Evolutionary conservation across 2,329 filamentous ascomycete species (phyloP).

Genomic region (Thyridium curvatum): DNA sequence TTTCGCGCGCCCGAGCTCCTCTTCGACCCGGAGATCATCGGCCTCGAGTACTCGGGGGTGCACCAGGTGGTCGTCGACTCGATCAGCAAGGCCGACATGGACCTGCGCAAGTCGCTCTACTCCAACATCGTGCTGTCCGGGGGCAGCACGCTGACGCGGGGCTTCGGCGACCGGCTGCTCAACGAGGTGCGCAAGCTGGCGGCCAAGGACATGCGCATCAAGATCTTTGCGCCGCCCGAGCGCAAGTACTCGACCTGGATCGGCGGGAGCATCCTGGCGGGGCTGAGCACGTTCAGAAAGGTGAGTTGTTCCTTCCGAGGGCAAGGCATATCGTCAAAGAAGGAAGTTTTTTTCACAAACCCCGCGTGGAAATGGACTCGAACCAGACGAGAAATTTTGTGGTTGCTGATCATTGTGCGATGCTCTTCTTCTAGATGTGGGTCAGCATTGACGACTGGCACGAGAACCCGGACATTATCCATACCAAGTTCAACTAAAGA

Average conservation of each 20-base stretch:
- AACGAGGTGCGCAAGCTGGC: slow-evolving; percentile 89
- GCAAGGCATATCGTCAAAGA: no score
- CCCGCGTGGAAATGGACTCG: no score
- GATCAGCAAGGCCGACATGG: slow-evolving; percentile 91
- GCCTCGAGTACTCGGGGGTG: slow-evolving; percentile 91
- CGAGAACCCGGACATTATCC: slow-evolving; percentile 98
- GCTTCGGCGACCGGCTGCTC: slow-evolving; percentile 88
- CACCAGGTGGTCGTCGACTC: slow-evolving; percentile 97
- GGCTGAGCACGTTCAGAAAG: slow-evolving; percentile 97
- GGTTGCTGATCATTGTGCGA: no score
- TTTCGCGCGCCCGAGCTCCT: slow-evolving; percentile 96
- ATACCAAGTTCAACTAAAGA: slow-evolving; percentile 87
- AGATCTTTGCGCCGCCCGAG: slow-evolving; percentile 97
- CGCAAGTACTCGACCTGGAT: slow-evolving; percentile 99
- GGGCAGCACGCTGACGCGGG: slow-evolving; percentile 92
- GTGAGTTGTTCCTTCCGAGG: slow-evolving; percentile 48
- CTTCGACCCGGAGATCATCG: slow-evolving; percentile 95
- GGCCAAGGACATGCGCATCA: slow-evolving; percentile 98
- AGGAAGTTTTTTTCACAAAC: no score
- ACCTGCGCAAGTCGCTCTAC: slow-evolving; percentile 88
- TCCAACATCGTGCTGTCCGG: slow-evolving; percentile 97
- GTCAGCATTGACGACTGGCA: slow-evolving; percentile 99
- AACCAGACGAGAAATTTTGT: no score
- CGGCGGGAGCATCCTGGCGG: slow-evolving; percentile 92
- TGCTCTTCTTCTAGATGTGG: slow-evolving; percentile 69